Conservation (phyloP, 2,329 filamentous ascomycete species). For the Fusarium sp. region DNA sequence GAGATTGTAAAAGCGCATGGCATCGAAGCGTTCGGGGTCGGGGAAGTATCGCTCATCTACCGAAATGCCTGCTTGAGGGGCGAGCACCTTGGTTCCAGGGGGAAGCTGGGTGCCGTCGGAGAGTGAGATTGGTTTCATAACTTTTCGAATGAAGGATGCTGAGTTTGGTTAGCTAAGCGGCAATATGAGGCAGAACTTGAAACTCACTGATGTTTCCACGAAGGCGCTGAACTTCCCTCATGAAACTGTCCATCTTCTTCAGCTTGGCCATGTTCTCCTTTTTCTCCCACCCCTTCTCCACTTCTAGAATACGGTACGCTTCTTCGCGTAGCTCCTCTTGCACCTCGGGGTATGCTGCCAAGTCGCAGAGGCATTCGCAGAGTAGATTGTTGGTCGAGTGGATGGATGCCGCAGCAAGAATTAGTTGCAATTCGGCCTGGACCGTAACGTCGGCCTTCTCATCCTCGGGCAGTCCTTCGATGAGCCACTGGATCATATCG, state of each 20-base stretch:
- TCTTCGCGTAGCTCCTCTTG: conserved; percentile 62
- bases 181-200: background rate
- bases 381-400: conserved; percentile 58
- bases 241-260: conserved; percentile 61
- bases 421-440: conserved; percentile 57
- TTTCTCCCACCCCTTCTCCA: conserved; percentile 53
- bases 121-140: conserved; percentile 56
- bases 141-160: conserved; percentile 59
- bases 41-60: conserved; percentile 54
- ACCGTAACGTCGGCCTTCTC: conserved; percentile 52
- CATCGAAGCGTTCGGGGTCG: conserved; percentile 57
- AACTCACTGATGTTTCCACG: conserved; percentile 56
- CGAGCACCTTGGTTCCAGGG: conserved; percentile 54
- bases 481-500: conserved; percentile 58
- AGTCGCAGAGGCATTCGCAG: conserved; percentile 62
- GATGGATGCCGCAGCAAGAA: conserved; percentile 56
- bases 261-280: conserved; percentile 58
- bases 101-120: conserved; percentile 58
- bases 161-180: conserved; percentile 25
- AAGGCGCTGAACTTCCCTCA: conserved; percentile 56
- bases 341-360: conserved; percentile 59
- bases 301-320: conserved; percentile 54
- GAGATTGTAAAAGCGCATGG: conserved; percentile 60
- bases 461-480: conserved; percentile 52
- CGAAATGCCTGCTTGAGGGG: conserved; percentile 54